Evolutionary conservation across 768 basidiomycete species (phyloP).

Genomic region (Leccinum longicurvipes): DNA sequence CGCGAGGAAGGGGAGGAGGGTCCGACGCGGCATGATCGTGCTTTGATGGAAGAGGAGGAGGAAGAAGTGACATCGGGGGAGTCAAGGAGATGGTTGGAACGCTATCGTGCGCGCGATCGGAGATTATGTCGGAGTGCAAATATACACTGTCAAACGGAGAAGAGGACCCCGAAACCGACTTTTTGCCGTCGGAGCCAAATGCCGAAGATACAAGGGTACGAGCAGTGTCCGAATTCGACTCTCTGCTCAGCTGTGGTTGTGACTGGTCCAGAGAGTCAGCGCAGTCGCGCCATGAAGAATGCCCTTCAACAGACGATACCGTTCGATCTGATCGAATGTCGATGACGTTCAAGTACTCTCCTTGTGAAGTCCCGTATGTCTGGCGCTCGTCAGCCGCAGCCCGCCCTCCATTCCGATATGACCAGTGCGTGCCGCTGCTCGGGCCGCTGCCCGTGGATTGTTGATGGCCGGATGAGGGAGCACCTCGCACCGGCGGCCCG

Average conservation of each 20-base stretch:
- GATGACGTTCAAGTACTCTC: conserved; percentile 17
- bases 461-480: not conserved
- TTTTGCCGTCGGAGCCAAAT: not conserved
- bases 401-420: not conserved
- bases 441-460: not conserved
- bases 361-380: not conserved
- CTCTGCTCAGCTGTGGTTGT: conserved; percentile 4
- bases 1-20: not conserved
- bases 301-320: not conserved
- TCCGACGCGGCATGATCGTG: not conserved
- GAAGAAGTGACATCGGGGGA: conserved; percentile 5
- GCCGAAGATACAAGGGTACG: conserved; percentile 18
- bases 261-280: conserved; percentile 6
- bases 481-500: not conserved
- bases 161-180: conserved; percentile 15
- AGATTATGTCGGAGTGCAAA: conserved; percentile 12
- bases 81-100: not conserved
- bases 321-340: conserved; percentile 15
- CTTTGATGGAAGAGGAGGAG: conserved; percentile 1
- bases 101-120: not conserved
- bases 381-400: not conserved
- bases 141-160: not conserved
- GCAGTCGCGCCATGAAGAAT: not conserved
- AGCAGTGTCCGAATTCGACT: conserved; percentile 15
- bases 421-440: not conserved